These are phyloP conservation scores for Jaminaea rosea DNA, from an alignment of 1,284 basidiomycete genomes.

Conservation along the genomic window DNA sequence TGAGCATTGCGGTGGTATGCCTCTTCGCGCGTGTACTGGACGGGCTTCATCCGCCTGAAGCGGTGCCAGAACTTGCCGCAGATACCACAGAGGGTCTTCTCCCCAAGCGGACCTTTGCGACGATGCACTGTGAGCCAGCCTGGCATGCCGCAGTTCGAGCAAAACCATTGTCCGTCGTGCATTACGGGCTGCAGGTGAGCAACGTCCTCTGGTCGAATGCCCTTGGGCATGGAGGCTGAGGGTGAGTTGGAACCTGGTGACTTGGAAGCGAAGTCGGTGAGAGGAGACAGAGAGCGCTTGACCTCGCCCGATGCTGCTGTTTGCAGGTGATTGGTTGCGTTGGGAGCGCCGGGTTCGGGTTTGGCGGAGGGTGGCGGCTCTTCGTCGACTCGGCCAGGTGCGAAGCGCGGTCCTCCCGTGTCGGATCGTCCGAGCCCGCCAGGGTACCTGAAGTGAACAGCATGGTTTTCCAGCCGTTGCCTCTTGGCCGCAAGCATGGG, in stretches of 20 bases:
- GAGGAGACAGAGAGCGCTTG: too few species aligned
- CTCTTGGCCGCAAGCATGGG: slow-evolving; percentile 2
- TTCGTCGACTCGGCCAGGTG: too few species aligned
- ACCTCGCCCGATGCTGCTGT: too few species aligned
- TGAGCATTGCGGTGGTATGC: slow-evolving; percentile 30
- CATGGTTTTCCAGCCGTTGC: slow-evolving; percentile 22
- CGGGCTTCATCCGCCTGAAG: slow-evolving; percentile 30
- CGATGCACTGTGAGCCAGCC: slow-evolving; percentile 28
- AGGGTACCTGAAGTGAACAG: slow-evolving; percentile 36
- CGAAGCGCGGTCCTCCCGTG: slow-evolving; percentile 23
- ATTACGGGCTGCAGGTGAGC: slow-evolving; percentile 41
- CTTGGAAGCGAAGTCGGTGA: not conserved
- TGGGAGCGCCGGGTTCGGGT: not conserved
- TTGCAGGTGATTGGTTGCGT: too few species aligned
- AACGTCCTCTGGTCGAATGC: slow-evolving; percentile 38
- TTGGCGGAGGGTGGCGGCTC: slow-evolving; percentile 9
- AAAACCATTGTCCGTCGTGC: slow-evolving; percentile 43
- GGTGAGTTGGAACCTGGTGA: not conserved
- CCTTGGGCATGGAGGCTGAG: slow-evolving; percentile 2
- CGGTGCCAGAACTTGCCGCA: slow-evolving; percentile 62
- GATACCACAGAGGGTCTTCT: slow-evolving; percentile 79
- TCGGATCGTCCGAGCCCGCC: slow-evolving; percentile 38
- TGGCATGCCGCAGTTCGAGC: slow-evolving; percentile 44
- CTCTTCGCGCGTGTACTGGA: slow-evolving; percentile 38
- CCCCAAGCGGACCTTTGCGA: slow-evolving; percentile 72